A percentile compares a stretch with the other conserved stretches of the same genome.
phyloP scores from a whole-genome alignment of 228 moss, liverwort and hornwort genomes.

The Sphagnum fallax region DNA sequence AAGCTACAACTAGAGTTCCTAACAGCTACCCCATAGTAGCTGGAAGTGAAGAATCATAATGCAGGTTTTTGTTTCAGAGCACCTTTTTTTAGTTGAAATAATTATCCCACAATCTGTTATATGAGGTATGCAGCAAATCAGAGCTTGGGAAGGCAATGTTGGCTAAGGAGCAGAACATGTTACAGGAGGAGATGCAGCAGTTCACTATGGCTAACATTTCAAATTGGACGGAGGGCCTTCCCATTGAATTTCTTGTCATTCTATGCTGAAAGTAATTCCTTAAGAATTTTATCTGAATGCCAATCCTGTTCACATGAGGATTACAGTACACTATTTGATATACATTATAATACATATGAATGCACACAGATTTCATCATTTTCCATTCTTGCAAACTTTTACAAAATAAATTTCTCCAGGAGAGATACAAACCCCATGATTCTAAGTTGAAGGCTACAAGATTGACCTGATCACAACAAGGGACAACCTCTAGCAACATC shows the following conservation, averaged over 20 bases:
- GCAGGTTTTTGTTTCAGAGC: no score
- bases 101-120: no score
- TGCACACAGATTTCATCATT: no score
- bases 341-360: no score
- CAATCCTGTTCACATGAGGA: no score
- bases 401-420: slow-evolving; percentile 22
- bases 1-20: no score
- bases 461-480: slow-evolving; percentile 75
- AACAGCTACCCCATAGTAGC: no score
- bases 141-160: slow-evolving; percentile 78
- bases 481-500: slow-evolving; percentile 86
- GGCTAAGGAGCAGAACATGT: slow-evolving; percentile 40
- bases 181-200: slow-evolving; percentile 73
- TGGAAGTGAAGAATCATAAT: no score
- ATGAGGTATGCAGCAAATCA: slow-evolving; percentile 39
- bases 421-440: slow-evolving; percentile 56
- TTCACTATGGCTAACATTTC: slow-evolving; percentile 94
- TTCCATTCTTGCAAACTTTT: no score
- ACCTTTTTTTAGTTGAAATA: no score
- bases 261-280: slow-evolving; percentile 12
- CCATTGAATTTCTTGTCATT: slow-evolving; percentile 85
- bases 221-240: slow-evolving; percentile 85
- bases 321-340: no score
- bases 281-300: no score
- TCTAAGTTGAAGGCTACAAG: slow-evolving; percentile 89